Evolutionary conservation across 768 basidiomycete genomes (phyloP).

Genomic region (Macrolepiota fuliginosa): DNA sequence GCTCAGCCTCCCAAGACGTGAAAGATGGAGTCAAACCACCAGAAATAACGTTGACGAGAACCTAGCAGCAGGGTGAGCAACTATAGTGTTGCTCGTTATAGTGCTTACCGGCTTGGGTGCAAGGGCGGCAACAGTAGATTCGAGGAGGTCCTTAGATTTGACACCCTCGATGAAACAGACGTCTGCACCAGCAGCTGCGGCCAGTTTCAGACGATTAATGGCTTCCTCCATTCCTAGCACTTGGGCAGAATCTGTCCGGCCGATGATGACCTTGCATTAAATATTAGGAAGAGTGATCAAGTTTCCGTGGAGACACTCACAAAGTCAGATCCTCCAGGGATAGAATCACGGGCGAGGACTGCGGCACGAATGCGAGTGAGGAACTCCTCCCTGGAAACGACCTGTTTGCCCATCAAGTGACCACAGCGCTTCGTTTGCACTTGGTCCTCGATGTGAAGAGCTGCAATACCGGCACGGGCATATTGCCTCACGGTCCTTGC

Average conservation of each 20-base stretch:
- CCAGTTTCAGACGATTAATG: slow-evolving; percentile 58
- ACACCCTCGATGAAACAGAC: slow-evolving; percentile 83
- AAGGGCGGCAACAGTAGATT: slow-evolving; percentile 59
- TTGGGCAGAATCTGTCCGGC: slow-evolving; percentile 78
- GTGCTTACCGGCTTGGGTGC: slow-evolving; percentile 62
- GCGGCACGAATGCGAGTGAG: slow-evolving; percentile 73
- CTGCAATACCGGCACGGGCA: slow-evolving; percentile 64
- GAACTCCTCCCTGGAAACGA: slow-evolving; percentile 75
- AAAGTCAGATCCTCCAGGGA: slow-evolving; percentile 73
- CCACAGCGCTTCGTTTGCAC: slow-evolving; percentile 81
- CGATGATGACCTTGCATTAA: slow-evolving; percentile 56
- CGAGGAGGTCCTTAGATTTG: slow-evolving; percentile 61
- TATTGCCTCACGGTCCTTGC: slow-evolving; percentile 75
- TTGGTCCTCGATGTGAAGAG: slow-evolving; percentile 77
- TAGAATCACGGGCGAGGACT: slow-evolving; percentile 69
- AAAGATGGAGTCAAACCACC: slow-evolving; percentile 75
- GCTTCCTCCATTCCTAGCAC: slow-evolving; percentile 80
- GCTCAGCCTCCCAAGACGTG: slow-evolving; percentile 65
- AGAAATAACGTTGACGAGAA: slow-evolving; percentile 77
- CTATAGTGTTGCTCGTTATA: neutral
- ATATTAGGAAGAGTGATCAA: neutral
- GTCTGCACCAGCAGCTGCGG: slow-evolving; percentile 70
- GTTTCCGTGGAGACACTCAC: slow-evolving; percentile 26
- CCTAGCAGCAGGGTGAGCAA: slow-evolving; percentile 25
- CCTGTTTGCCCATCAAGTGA: slow-evolving; percentile 76